Percentiles rank a stretch among this genome's conserved stretches.
Evolutionary conservation across 139 green algal genomes (phyloP).

Genomic region (Chlamydomonas sphaeroides): DNA sequence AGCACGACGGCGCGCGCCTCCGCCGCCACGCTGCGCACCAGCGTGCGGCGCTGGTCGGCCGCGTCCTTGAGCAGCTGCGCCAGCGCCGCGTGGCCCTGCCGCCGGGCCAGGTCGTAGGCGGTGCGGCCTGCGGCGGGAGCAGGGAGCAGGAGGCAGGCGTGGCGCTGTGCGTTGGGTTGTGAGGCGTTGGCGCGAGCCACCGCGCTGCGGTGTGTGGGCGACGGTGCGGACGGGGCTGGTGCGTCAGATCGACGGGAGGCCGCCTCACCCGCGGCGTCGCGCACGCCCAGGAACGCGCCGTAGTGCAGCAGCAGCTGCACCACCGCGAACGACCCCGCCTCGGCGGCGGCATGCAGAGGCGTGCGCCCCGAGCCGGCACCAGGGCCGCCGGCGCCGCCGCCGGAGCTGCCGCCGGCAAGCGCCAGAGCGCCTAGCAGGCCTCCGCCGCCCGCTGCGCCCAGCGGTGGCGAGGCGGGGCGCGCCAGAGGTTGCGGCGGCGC

Average conservation of each 20-base stretch:
- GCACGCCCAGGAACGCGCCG: slow-evolving; percentile 27
- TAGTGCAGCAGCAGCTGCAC: slow-evolving; percentile 19
- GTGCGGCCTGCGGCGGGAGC: background rate
- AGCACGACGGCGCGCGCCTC: too few species aligned
- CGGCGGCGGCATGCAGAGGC: slow-evolving; percentile 15
- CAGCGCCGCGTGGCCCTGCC: slow-evolving; percentile 22
- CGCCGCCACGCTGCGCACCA: slow-evolving; percentile 11
- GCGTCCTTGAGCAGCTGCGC: slow-evolving; percentile 28
- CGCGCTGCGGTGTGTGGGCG: too few species aligned
- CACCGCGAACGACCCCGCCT: slow-evolving; percentile 23
- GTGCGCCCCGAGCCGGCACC: slow-evolving; percentile 1
- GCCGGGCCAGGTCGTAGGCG: slow-evolving; percentile 25
- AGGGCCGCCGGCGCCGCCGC: background rate
- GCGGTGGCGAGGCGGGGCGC: too few species aligned
- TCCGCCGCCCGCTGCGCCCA: too few species aligned
- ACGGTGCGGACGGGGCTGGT: too few species aligned
- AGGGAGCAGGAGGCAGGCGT: background rate
- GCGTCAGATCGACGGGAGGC: too few species aligned
- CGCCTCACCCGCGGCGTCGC: slow-evolving; percentile 12
- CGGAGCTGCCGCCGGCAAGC: too few species aligned
- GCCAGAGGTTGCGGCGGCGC: background rate
- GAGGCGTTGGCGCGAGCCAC: too few species aligned
- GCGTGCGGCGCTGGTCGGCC: background rate
- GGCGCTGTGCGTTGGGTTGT: background rate
- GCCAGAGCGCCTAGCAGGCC: too few species aligned